Evolutionary conservation across 495 filamentous ascomycete species (phyloP), one percentile per base, ranked within the genome.

Genomic region (Penicillium desertorum): DNA sequence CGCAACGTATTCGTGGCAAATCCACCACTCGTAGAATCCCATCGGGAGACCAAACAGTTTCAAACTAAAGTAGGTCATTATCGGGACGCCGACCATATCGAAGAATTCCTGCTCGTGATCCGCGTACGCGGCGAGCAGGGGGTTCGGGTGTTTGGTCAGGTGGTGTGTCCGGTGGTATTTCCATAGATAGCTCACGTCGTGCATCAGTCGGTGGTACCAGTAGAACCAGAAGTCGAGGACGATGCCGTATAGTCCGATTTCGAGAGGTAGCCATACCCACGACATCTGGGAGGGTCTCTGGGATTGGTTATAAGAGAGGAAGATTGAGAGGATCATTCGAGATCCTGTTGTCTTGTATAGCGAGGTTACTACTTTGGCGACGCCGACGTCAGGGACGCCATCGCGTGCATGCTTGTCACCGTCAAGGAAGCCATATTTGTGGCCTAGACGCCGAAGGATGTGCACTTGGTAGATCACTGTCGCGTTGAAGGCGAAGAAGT

Each of bases 211-310:
- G 54, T 77, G 74, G 23, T 74, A 77, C 70, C 71, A 73, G 58
- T 77, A 77, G 63, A 73, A 77, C 74, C 74, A 77, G 53, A 77
- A 77, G 60, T 77, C 74, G 52, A 77, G 74, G 22, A 77, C 60
- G 19, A 76, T 70, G 4, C 70, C 72, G 45, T 77, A 77, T 0
- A 77, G 60, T 3, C 74, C 74, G 22, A 74, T 72, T 45, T 76
- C 62, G 7, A 77, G 62, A 1, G 70, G 68, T 4, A 77, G 70
- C 68, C 68, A 73, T 22, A 20, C 45, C 70, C 70, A 77, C 54
- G 90, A 85, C 69, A 77, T 89, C 3, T 59, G 29, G 2, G 54
- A 57, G 14, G 69, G 69, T 0, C 63, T 47, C 8, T 50, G 47
- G 36, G 62, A 50, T 16, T 53, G 53, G 55, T 64, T 64, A 23